These are phyloP conservation scores for Coemansia sp. DNA, from an alignment of 192 early-diverging fungal genomes.

Conservation along the genomic window DNA sequence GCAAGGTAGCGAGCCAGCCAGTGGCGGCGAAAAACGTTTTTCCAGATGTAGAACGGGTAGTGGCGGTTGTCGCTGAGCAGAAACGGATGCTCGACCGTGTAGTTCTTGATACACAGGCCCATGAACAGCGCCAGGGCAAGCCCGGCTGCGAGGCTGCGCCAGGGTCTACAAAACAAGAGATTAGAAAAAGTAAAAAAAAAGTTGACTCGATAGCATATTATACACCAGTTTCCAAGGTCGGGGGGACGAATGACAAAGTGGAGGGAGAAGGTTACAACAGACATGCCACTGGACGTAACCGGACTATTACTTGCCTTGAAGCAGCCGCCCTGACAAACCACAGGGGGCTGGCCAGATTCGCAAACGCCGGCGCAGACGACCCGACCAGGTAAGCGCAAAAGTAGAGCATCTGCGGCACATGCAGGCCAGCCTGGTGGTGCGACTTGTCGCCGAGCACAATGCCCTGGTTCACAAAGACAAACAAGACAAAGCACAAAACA, in stretches of 20 bases:
- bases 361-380: slow-evolving; percentile 50
- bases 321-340: slow-evolving; percentile 14
- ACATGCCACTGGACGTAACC: no score
- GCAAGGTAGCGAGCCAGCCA: slow-evolving; percentile 56
- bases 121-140: slow-evolving; percentile 12
- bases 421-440: slow-evolving; percentile 75
- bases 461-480: slow-evolving; percentile 75
- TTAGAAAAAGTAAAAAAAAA: neutral
- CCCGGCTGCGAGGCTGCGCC: neutral
- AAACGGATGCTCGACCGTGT: slow-evolving; percentile 87
- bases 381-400: slow-evolving; percentile 63
- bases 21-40: slow-evolving; percentile 64
- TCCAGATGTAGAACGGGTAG: slow-evolving; percentile 95
- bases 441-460: slow-evolving; percentile 87
- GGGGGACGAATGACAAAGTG: no score
- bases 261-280: no score
- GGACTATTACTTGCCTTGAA: neutral
- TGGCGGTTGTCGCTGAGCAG: slow-evolving; percentile 93
- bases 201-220: no score
- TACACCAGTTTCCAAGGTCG: no score
- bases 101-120: slow-evolving; percentile 49
- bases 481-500: slow-evolving; percentile 57
- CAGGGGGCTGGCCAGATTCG: slow-evolving; percentile 34
- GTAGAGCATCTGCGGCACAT: slow-evolving; percentile 86
- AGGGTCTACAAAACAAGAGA: slow-evolving; percentile 9